Conservation (phyloP, 2,329 filamentous ascomycete species). For the Nakataea oryzae region DNA sequence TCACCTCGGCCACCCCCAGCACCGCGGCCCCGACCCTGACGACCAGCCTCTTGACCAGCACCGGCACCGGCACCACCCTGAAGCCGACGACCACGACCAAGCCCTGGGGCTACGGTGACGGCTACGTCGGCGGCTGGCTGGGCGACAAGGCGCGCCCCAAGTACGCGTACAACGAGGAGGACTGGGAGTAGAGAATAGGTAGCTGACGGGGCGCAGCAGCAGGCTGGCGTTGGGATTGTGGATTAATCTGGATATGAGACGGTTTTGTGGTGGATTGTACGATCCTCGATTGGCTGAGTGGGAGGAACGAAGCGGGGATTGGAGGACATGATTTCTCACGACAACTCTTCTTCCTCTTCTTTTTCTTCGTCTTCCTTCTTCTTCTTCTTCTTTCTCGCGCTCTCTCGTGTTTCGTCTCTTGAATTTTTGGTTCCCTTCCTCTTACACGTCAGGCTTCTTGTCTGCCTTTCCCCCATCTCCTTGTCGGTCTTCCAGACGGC, state of each 20-base stretch:
- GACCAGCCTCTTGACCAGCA: neutral
- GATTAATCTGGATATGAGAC: neutral
- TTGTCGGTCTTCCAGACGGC: neutral
- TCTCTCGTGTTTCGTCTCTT: neutral
- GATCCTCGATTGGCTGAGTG: neutral
- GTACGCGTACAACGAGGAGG: neutral
- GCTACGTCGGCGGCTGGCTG: neutral
- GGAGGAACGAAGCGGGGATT: neutral
- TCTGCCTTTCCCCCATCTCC: neutral
- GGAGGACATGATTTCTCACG: no score
- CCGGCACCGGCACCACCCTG: neutral
- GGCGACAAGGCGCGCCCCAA: neutral
- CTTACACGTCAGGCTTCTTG: neutral
- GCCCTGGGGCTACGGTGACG: constrained; percentile 1
- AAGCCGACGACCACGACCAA: neutral
- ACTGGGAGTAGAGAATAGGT: neutral
- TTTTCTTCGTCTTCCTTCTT: no score
- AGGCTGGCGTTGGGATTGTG: neutral
- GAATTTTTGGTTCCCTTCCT: no score
- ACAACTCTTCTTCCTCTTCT: neutral
- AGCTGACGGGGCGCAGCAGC: neutral
- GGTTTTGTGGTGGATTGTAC: neutral
- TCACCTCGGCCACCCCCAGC: neutral
- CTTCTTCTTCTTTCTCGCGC: no score
- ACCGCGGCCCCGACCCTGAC: neutral